Evolutionary conservation across 2,329 filamentous ascomycete genomes (phyloP), one percentile per base, ranked within the genome.

Genomic region (Cladorrhinum sp.): DNA sequence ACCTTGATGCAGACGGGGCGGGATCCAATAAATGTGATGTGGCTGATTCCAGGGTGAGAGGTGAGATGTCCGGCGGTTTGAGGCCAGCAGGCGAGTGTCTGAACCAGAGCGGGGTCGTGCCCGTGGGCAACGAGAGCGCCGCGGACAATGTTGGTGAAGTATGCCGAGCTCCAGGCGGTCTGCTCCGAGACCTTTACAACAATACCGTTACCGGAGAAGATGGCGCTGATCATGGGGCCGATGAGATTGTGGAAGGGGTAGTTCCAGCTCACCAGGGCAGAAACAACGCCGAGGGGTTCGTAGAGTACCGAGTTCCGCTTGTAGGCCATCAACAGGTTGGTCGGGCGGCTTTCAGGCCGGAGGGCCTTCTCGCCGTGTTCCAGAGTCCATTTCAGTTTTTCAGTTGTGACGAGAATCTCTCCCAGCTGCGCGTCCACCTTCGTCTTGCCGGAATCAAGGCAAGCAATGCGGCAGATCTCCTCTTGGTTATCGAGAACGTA

Each of bases 1-100:
- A 99, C 95, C 68, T 92, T 85, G 74, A 95, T 91, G 18, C 93
- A 95, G 10, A 98, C 90, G 1, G 88, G 83, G 54, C 89, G 86
- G 55, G 92, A 96, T 65, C 95, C 95, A 73, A 99, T 98, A 77
- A 99, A 99, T 18, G 95, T 98, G 66, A 99, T 82, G 74, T 99
- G 95, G 49, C 87, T 83, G 70, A 99, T 90, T 26, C 82, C 85
- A 0, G 89, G 87, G 74, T 98, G 95, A 9, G 90, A 91, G 1
- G 93, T 96, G 55, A 99, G 80, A 71, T 92, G 84, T 54, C 85
- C 83, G 0, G 95, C 95, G 1, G 88, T 87, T 63, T 90, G 80
- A 3, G 95, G 94, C 86, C 95, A 96, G 81, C 94, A 97, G 23
- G 90, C 86, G 52, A 97, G 81, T 33, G 86, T 87, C 77, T 98